These are phyloP conservation scores for Spathaspora jeffriesii DNA, from an alignment of 1,139 yeast genomes.

Conservation along the genomic window DNA sequence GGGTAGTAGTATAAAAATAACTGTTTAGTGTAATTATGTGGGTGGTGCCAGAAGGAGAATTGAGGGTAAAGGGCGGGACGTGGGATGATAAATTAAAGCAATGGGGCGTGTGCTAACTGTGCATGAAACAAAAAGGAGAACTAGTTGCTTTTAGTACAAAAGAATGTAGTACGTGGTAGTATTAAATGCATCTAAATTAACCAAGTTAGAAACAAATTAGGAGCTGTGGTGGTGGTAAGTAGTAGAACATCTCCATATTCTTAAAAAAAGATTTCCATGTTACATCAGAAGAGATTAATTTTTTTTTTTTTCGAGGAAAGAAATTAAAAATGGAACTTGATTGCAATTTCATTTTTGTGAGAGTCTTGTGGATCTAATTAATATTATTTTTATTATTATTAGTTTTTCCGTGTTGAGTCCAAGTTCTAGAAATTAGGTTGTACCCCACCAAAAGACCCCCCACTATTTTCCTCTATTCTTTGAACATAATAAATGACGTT, in stretches of 20 bases:
- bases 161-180: neutral
- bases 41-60: neutral
- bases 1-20: neutral
- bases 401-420: neutral
- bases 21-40: neutral
- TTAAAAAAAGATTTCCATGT: neutral
- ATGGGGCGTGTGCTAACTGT: neutral
- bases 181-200: neutral
- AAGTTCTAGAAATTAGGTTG: neutral
- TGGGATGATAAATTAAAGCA: neutral
- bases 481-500: neutral
- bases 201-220: neutral
- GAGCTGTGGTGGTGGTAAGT: neutral
- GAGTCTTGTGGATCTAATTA: no score
- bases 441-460: neutral
- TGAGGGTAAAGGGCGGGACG: neutral
- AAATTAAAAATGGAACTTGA: neutral
- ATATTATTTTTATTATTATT: neutral
- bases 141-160: neutral
- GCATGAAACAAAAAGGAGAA: neutral
- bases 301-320: neutral
- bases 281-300: neutral
- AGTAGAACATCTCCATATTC: neutral
- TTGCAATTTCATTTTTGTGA: conserved; percentile 1
- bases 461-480: neutral